A percentile compares a stretch with the other conserved stretches of the same genome.
These are phyloP conservation scores for Rhododendron ovatum DNA, from an alignment of 148 eudicot genomes.

Conservation along the genomic window DNA sequence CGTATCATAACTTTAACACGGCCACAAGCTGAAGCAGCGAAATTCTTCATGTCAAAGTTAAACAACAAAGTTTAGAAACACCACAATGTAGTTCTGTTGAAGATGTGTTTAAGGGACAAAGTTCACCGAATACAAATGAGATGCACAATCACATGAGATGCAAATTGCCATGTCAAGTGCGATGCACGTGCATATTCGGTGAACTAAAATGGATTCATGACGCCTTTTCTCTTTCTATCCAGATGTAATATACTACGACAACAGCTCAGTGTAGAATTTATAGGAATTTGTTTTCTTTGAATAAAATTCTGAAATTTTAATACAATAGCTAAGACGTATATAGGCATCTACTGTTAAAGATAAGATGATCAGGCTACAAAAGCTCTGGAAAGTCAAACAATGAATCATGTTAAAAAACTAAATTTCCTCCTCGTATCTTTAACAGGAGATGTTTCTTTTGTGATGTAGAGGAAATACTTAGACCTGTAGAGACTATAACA, in stretches of 20 bases:
- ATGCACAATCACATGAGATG: too few relatives aligned
- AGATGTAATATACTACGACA: too few relatives aligned
- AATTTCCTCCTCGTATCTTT: not conserved
- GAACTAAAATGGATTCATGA: too few relatives aligned
- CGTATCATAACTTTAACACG: not conserved
- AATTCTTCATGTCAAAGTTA: not conserved
- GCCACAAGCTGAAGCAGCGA: not conserved
- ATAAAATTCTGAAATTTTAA: too few relatives aligned
- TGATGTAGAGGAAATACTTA: not conserved
- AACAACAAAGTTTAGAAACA: not conserved
- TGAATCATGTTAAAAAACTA: not conserved
- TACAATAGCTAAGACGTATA: too few relatives aligned
- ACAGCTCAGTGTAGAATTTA: too few relatives aligned
- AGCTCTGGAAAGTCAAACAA: not conserved
- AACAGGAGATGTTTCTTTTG: not conserved
- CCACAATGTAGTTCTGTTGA: not conserved
- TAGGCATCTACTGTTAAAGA: too few relatives aligned
- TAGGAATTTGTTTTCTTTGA: too few relatives aligned
- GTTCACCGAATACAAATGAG: too few relatives aligned
- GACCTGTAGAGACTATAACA: not conserved
- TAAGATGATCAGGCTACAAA: not conserved
- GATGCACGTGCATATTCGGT: too few relatives aligned
- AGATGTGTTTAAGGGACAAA: not conserved
- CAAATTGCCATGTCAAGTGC: too few relatives aligned
- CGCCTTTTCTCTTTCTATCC: too few relatives aligned